Evolutionary conservation across 169 alveolate genomes (phyloP).

Genomic region (Toxoplasma gondii): DNA sequence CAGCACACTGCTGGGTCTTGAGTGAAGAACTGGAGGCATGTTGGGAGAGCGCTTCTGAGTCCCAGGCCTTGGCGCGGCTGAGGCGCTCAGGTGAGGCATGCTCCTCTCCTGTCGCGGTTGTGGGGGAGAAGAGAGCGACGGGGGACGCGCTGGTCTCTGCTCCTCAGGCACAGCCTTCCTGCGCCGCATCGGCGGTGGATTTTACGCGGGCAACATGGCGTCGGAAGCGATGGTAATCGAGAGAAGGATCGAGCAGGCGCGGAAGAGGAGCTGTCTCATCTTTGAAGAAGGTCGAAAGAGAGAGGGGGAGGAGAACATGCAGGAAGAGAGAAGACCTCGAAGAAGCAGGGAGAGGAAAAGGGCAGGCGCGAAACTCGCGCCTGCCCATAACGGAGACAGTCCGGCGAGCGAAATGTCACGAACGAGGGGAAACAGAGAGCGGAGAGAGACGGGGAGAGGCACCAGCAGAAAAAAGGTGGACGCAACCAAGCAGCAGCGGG

Average conservation of each 20-base stretch:
- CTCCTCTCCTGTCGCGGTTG: neutral
- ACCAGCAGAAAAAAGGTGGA: neutral
- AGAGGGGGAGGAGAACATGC: neutral
- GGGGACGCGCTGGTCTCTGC: neutral
- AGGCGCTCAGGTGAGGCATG: neutral
- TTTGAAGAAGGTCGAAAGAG: neutral
- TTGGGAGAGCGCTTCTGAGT: no score
- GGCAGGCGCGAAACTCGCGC: neutral
- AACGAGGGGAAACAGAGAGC: neutral
- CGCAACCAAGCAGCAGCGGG: no score
- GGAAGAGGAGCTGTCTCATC: neutral
- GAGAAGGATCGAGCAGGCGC: neutral
- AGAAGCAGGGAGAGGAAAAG: neutral
- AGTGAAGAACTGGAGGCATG: neutral
- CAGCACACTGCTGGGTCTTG: conserved; percentile 56
- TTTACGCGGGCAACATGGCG: neutral
- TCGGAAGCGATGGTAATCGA: neutral
- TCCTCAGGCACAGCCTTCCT: neutral
- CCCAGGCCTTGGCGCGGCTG: no score
- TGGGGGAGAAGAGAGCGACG: neutral
- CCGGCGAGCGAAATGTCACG: neutral
- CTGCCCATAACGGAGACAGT: neutral
- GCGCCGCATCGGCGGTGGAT: neutral
- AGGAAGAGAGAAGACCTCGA: neutral
- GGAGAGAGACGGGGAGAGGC: neutral